Evolutionary conservation across 768 basidiomycete species (phyloP), one percentile per base, ranked within the genome.

Genomic region (Tylopilus rubrobrunneus): DNA sequence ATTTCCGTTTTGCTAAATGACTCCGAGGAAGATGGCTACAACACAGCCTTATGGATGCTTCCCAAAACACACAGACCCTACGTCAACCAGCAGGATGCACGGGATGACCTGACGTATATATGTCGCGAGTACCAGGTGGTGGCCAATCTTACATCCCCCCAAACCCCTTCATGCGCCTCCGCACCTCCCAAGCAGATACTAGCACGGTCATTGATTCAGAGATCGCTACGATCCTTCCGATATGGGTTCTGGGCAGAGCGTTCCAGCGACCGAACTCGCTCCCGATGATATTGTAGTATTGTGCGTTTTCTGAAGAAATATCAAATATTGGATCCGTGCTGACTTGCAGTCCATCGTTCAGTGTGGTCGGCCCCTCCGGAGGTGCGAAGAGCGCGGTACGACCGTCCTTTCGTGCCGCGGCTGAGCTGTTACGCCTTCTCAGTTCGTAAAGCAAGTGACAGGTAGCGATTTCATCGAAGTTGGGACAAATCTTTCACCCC

Each of bases 341-440:
- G 19, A 63, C 46, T 41, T 19, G n/a, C 7, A 15, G 9, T 33
- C 5, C 33, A 11, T 29, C 9, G 27, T 42, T 9, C n/a, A 66
- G 63, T 31, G 17, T 60, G 4, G 50, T 63, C 1, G 62, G 63
- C 11, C 63, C 63, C 39, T 49, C 63, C 0, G 63, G 57, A n/a
- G 25, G 49, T 5, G 63, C 63, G 37, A 64, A 65, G 53, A 65
- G 55, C 36, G n/a, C 5, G 46, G 63, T 64, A 59, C 15, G 52
- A 9, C 14, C 12, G 11, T 48, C 15, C 12, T 15, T 54, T 23
- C 3, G 9, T 19, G 12, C 17, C 8, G 6, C 4, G 9, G 4
- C 10, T 14, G 21, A 36, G 3, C 46, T 3, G 45, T 27, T 43
- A 50, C 8, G 1, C 8, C 7, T 9, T 33, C 5, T 4, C 19